phyloP scores from a whole-genome alignment of 164 flowering plant species.

The Nymphaea thermarum region DNA sequence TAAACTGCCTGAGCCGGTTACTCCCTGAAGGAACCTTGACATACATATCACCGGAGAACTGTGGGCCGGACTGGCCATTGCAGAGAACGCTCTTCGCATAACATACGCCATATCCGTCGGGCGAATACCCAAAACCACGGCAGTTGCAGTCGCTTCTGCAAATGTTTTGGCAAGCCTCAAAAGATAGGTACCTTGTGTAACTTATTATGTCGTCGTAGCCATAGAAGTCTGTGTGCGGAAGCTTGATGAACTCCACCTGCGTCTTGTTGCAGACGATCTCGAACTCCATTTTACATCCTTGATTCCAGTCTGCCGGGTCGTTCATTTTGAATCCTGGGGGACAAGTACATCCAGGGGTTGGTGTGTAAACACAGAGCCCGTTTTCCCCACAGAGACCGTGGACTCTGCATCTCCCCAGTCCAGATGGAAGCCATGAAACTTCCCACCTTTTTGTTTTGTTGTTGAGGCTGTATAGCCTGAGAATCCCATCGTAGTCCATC shows the following conservation, averaged over 20 bases:
- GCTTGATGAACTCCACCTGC: constrained; percentile 5
- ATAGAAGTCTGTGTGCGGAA: constrained; percentile 7
- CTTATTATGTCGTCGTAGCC: constrained; percentile 8
- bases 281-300: constrained; percentile 26
- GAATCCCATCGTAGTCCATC: too few relatives aligned
- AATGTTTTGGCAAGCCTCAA: constrained; percentile 7
- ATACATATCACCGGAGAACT: constrained; percentile 2
- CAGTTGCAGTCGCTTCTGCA: constrained; percentile 9
- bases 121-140: constrained; percentile 6
- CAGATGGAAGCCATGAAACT: too few relatives aligned
- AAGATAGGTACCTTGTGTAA: not conserved
- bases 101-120: constrained; percentile 3
- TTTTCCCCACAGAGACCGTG: constrained; percentile 1
- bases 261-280: constrained; percentile 12
- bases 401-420: too few relatives aligned
- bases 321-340: constrained; percentile 7
- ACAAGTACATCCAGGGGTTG: constrained; percentile 6
- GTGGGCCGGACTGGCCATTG: constrained; percentile 4
- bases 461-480: too few relatives aligned
- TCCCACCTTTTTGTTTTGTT: too few relatives aligned
- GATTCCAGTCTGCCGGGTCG: constrained; percentile 15
- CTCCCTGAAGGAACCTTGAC: not conserved
- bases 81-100: constrained; percentile 5
- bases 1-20: too few relatives aligned
- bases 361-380: constrained; percentile 7